Percentiles rank a stretch among this genome's conserved stretches.
These are phyloP conservation scores for Orbilia blumenaviensis DNA, from an alignment of 2,329 filamentous ascomycete genomes.

Conservation along the genomic window DNA sequence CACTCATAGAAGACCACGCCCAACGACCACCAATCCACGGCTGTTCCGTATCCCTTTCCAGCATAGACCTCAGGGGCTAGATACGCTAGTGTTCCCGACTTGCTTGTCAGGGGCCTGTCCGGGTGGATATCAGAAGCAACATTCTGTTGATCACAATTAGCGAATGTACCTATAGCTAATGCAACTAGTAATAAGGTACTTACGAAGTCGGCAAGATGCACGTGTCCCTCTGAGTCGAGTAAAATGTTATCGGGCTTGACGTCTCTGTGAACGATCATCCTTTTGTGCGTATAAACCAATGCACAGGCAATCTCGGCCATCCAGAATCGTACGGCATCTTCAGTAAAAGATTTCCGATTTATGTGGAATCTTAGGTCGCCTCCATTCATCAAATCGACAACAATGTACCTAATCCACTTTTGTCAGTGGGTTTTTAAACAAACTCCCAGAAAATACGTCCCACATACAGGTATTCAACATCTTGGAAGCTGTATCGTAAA, in stretches of 20 bases:
- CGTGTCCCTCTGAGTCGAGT: constrained; percentile 87
- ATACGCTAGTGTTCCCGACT: constrained; percentile 95
- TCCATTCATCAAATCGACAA: constrained; percentile 97
- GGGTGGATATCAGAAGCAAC: constrained; percentile 92
- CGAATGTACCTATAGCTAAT: constrained; percentile 15
- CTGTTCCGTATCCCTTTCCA: constrained; percentile 85
- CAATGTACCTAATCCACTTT: constrained; percentile 75
- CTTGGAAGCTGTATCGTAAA: constrained; percentile 97
- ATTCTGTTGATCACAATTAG: constrained; percentile 71
- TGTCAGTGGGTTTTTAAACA: constrained; percentile 56
- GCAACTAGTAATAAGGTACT: constrained; percentile 59
- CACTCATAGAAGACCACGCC: constrained; percentile 99
- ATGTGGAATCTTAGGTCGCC: constrained; percentile 98
- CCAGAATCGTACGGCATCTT: constrained; percentile 97
- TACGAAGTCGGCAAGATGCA: constrained; percentile 97
- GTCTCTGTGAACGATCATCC: constrained; percentile 89
- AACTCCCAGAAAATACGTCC: not conserved
- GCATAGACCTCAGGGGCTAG: constrained; percentile 94
- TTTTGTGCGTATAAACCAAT: constrained; percentile 82
- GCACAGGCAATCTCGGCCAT: constrained; percentile 93
- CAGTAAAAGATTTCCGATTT: constrained; percentile 95
- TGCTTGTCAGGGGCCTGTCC: constrained; percentile 85
- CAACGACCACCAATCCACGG: constrained; percentile 98
- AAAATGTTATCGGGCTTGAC: constrained; percentile 93
- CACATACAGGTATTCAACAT: constrained; percentile 94